Conservation (phyloP, 2,329 filamentous ascomycete genomes). For the Colletotrichum musae region DNA sequence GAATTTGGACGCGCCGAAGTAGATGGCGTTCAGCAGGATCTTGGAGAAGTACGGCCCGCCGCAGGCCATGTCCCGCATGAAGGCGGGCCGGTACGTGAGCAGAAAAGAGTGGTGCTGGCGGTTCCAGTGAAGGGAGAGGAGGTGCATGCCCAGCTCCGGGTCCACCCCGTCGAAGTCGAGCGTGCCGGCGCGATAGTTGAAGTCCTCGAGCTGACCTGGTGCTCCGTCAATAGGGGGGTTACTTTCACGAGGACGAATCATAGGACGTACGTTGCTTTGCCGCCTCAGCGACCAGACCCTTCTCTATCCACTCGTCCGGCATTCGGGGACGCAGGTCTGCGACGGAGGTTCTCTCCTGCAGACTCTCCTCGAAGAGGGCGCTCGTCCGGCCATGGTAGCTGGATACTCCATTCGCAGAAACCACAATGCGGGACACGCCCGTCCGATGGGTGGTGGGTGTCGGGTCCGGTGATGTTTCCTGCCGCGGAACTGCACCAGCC, state of each 20-base stretch:
- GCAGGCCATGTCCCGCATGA: conserved; percentile 68
- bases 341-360: conserved; percentile 39
- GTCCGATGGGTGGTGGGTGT: conserved; percentile 35
- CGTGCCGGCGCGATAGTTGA: conserved; percentile 60
- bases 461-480: conserved; percentile 1
- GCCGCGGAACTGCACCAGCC: not conserved
- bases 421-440: conserved; percentile 53
- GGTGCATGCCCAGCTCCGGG: conserved; percentile 65
- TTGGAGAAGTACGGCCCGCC: conserved; percentile 70
- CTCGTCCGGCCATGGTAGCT: conserved; percentile 66
- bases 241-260: not conserved
- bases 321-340: conserved; percentile 45
- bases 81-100: conserved; percentile 66
- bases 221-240: not conserved
- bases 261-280: conserved; percentile 55
- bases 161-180: conserved; percentile 71
- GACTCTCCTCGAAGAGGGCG: conserved; percentile 60
- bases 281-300: conserved; percentile 62
- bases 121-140: conserved; percentile 67
- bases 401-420: conserved; percentile 56
- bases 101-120: conserved; percentile 65
- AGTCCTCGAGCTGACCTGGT: conserved; percentile 61
- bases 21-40: conserved; percentile 68
- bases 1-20: conserved; percentile 62
- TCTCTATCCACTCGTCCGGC: conserved; percentile 58